Evolutionary conservation across 768 basidiomycete genomes (phyloP), one percentile per base, ranked within the genome.

Genomic region (Pulveroboletus ravenelii): DNA sequence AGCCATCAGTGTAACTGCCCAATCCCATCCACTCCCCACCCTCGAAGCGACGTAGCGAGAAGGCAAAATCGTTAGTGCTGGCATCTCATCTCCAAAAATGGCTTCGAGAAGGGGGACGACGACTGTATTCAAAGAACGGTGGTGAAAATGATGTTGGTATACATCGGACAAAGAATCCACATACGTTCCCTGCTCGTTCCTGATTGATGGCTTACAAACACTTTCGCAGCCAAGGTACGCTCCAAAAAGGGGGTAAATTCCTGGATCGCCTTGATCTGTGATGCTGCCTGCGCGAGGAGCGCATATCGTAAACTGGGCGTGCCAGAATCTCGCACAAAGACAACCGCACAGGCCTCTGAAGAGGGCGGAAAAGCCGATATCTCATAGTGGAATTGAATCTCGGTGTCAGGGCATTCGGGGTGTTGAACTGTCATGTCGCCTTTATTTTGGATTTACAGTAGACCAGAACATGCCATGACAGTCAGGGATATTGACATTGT

Each of bases 321-420:
- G 36, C n/a, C 45, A 15, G 47, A 52, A 39, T 67, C 67, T 50
- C 71, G 75, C 29, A 73, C 56, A 53, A 73, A 82, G 46, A 84
- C 53, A 35, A 80, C 58, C 6, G 72, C 67, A 50, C 72, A 77
- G 6, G 70, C 72, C 30, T 75, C 69, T 17, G 61, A 63, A 25
- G 68, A 70, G 7, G 59, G 72, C 9, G 70, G 58, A 51, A 79
- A 75, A 8, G 59, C 62, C 3, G 79, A 81, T 41, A 75, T 63
- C 56, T 83, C 78, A 74, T 78, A 83, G 38, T 72, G 62, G 12
- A 78, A 12, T 36, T 51, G 51, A 39, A 58, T 46, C 40, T 51
- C 30, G 31, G 43, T 34, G 32, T 37, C 45, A 43, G 40, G 17
- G 27, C 10, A 45, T 46, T 56, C 50, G 20, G 51, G 37, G 12